phyloP scores from a whole-genome alignment of 306 rosid species.

The Trifolium subterraneum region DNA sequence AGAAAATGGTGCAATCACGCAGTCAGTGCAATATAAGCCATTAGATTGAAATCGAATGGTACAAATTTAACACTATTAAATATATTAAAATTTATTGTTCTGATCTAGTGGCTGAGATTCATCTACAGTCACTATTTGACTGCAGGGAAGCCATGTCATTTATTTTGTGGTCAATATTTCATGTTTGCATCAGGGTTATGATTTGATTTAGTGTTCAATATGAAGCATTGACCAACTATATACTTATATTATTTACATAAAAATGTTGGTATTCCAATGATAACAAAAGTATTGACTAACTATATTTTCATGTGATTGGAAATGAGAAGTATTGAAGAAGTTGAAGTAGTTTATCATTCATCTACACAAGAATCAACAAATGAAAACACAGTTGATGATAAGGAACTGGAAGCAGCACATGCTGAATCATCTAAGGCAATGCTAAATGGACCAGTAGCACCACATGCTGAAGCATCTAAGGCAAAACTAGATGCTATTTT shows the following conservation, averaged over 20 bases:
- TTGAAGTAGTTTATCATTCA: background rate
- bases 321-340: background rate
- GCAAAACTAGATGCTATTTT: background rate
- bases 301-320: background rate
- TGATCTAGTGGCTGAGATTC: too few relatives aligned
- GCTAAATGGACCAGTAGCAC: background rate
- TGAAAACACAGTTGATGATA: too few relatives aligned
- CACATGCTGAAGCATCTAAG: background rate
- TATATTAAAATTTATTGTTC: too few relatives aligned
- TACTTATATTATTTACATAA: background rate
- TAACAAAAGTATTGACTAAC: background rate
- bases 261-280: background rate
- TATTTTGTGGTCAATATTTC: too few relatives aligned
- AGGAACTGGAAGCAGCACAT: too few relatives aligned
- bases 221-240: background rate
- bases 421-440: background rate
- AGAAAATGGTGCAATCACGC: too few relatives aligned
- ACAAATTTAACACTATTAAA: too few relatives aligned
- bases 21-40: too few relatives aligned
- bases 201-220: background rate
- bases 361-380: background rate
- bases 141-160: too few relatives aligned
- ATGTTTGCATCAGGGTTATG: too few relatives aligned
- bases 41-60: too few relatives aligned
- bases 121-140: too few relatives aligned